These are phyloP conservation scores for Scleroderma citrinum DNA, from an alignment of 768 basidiomycete genomes.

Conservation along the genomic window DNA sequence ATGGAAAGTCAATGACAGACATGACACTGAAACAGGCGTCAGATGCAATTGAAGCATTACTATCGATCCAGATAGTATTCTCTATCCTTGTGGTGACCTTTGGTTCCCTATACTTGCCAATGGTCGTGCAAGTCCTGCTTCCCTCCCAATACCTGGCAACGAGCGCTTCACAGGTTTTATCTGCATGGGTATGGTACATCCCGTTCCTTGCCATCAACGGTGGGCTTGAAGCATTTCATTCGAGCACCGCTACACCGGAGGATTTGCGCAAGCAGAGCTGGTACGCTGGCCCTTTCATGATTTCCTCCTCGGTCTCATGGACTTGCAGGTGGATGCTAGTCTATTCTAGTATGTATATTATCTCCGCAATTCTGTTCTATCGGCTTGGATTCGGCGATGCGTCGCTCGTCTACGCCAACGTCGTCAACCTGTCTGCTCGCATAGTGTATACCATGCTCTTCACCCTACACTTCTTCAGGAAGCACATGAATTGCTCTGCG, in stretches of 20 bases:
- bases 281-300: conserved; percentile 23
- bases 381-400: conserved; percentile 51
- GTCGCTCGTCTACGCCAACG: conserved; percentile 73
- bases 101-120: conserved; percentile 66
- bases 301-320: conserved; percentile 1
- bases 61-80: conserved; percentile 61
- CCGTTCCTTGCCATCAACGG: conserved; percentile 90
- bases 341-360: conserved; percentile 67
- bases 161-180: conserved; percentile 73
- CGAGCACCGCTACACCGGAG: conserved; percentile 61
- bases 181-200: conserved; percentile 82
- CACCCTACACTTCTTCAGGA: conserved; percentile 40
- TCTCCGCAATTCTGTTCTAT: conserved; percentile 44
- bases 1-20: not conserved
- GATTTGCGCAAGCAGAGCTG: conserved; percentile 70
- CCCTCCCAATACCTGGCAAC: conserved; percentile 66
- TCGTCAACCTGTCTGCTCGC: conserved; percentile 55
- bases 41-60: conserved; percentile 47
- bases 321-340: conserved; percentile 65
- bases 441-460: conserved; percentile 58
- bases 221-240: conserved; percentile 84
- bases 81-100: conserved; percentile 70
- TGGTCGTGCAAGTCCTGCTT: conserved; percentile 63
- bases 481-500: conserved; percentile 9
- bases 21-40: conserved; percentile 37